These are phyloP conservation scores for Hygrophorus russula DNA, from an alignment of 768 basidiomycete genomes.

Conservation along the genomic window DNA sequence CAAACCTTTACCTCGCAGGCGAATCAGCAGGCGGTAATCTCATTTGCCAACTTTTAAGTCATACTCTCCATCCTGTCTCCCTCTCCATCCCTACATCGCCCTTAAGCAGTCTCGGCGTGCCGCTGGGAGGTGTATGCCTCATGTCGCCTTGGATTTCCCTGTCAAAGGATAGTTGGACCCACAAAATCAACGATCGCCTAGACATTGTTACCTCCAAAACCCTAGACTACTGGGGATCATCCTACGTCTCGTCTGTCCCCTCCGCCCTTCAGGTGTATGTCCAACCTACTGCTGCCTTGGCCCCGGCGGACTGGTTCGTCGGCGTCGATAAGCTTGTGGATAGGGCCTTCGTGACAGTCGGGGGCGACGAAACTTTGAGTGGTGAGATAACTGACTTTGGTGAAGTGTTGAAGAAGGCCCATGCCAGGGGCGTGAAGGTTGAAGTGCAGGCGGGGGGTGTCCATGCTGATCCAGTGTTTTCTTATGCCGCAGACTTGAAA, in stretches of 20 bases:
- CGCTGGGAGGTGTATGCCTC: slow-evolving; percentile 21
- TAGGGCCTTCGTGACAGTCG: slow-evolving; percentile 18
- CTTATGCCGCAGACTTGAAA: slow-evolving; percentile 8
- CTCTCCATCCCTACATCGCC: slow-evolving; percentile 14
- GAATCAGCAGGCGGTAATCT: slow-evolving; percentile 31
- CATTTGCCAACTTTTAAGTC: slow-evolving; percentile 23
- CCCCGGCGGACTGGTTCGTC: slow-evolving; percentile 18
- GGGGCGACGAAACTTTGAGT: slow-evolving; percentile 16
- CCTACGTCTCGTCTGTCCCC: slow-evolving; percentile 9
- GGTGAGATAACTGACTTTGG: slow-evolving; percentile 18
- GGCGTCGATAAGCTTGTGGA: slow-evolving; percentile 15
- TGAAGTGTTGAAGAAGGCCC: slow-evolving; percentile 5
- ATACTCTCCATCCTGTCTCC: slow-evolving; percentile 24
- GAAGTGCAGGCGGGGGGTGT: slow-evolving; percentile 11
- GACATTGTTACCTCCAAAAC: slow-evolving; percentile 14
- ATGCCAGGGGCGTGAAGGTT: slow-evolving; percentile 8
- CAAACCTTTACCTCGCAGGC: slow-evolving; percentile 22
- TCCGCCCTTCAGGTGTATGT: slow-evolving; percentile 13
- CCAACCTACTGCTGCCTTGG: slow-evolving; percentile 15
- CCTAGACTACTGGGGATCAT: slow-evolving; percentile 11
- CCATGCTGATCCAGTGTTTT: slow-evolving; percentile 10
- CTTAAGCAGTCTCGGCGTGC: slow-evolving; percentile 7
- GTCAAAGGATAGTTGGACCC: slow-evolving; percentile 9
- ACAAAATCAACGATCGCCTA: slow-evolving; percentile 7
- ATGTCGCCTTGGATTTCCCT: slow-evolving; percentile 21